These are phyloP conservation scores for Alternaria tenuissima DNA, from an alignment of 2,329 filamentous ascomycete species.

Conservation along the genomic window DNA sequence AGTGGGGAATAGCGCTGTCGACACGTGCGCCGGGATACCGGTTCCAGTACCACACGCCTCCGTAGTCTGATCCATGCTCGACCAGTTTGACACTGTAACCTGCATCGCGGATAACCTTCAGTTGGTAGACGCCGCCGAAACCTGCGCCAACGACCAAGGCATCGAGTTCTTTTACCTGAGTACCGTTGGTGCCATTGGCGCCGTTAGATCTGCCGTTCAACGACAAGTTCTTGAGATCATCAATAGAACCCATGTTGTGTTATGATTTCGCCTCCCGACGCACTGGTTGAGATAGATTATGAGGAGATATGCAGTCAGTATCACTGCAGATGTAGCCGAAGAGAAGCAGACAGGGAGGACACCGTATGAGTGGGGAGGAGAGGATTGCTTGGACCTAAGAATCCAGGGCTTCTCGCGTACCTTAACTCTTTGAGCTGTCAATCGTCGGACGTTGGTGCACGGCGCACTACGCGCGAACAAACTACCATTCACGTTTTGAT, in stretches of 20 bases:
- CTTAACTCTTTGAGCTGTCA: neutral
- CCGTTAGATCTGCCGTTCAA: neutral
- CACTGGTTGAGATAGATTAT: neutral
- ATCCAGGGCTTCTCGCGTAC: neutral
- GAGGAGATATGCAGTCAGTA: neutral
- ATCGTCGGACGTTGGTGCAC: neutral
- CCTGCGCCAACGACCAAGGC: constrained; percentile 40
- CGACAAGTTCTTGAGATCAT: neutral
- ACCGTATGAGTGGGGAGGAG: neutral
- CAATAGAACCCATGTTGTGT: constrained; percentile 13
- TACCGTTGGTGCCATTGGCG: neutral
- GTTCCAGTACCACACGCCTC: constrained; percentile 42
- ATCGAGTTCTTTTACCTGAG: constrained; percentile 23
- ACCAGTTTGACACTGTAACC: constrained; percentile 34
- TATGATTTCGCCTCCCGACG: neutral
- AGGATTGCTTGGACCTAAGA: neutral
- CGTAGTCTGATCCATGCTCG: constrained; percentile 28
- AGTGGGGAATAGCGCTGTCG: constrained; percentile 30
- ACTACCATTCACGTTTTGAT: neutral
- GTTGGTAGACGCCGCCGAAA: constrained; percentile 40
- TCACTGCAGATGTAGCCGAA: neutral
- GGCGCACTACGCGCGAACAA: neutral
- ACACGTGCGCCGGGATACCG: constrained; percentile 42
- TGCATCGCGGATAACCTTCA: constrained; percentile 34
- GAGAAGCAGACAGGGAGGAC: neutral